These are phyloP conservation scores for Corylus americana DNA, from an alignment of 306 rosid genomes.

Conservation along the genomic window DNA sequence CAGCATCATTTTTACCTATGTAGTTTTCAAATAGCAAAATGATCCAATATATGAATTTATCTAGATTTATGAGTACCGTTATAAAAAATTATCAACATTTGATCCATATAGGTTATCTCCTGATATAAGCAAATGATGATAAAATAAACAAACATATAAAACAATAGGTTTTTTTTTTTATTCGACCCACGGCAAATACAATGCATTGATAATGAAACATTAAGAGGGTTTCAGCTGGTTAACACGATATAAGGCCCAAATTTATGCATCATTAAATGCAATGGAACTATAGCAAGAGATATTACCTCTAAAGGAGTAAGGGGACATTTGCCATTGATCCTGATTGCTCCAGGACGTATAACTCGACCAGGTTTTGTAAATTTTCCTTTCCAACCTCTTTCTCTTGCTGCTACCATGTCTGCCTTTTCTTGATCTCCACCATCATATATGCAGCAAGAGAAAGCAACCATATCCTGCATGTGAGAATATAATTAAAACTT, in stretches of 20 bases:
- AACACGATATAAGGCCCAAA: too few species aligned
- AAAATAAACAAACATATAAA: background rate
- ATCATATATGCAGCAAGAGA: slow-evolving; percentile 93
- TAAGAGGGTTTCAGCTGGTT: background rate
- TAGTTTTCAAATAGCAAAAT: background rate
- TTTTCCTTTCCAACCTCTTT: slow-evolving; percentile 97
- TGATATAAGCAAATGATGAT: background rate
- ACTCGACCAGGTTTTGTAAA: slow-evolving; percentile 95
- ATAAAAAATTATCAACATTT: background rate
- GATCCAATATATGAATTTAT: background rate
- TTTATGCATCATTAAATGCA: background rate
- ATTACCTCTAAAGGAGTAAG: slow-evolving; percentile 93
- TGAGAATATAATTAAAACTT: slow-evolving; percentile 25
- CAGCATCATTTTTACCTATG: background rate
- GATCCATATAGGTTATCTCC: background rate
- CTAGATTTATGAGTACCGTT: background rate
- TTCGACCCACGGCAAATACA: background rate
- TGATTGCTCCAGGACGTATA: slow-evolving; percentile 94
- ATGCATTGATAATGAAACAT: background rate
- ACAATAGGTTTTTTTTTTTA: background rate
- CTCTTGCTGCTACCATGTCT: slow-evolving; percentile 93
- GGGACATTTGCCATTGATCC: slow-evolving; percentile 97
- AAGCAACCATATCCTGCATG: slow-evolving; percentile 97
- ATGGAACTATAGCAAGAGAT: background rate
- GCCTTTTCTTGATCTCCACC: slow-evolving; percentile 79